Evolutionary conservation across 495 filamentous ascomycete genomes (phyloP).

Genomic region (Viridothelium virens): DNA sequence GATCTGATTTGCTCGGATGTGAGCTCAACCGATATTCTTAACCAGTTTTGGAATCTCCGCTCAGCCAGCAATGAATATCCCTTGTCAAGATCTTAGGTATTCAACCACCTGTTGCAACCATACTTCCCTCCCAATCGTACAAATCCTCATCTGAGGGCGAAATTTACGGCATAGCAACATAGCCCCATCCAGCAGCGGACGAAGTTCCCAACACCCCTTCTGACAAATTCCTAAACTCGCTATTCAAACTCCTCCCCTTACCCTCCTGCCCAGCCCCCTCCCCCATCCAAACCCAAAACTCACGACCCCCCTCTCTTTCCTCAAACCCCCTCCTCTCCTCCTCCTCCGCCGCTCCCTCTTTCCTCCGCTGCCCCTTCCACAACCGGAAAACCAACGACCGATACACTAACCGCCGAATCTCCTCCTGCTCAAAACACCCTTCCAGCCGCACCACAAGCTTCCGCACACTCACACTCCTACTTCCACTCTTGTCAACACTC

Average conservation of each 20-base stretch:
- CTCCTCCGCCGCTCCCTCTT: slow-evolving; percentile 42
- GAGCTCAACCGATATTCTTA: too few relatives aligned
- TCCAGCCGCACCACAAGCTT: slow-evolving; percentile 19
- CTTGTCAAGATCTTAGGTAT: not conserved
- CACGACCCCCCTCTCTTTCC: slow-evolving; percentile 30
- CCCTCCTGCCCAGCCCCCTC: not conserved
- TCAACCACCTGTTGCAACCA: not conserved
- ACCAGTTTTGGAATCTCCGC: not conserved
- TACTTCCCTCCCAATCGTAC: too few relatives aligned
- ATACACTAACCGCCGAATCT: slow-evolving; percentile 13
- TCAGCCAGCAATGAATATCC: not conserved
- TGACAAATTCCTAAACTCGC: not conserved
- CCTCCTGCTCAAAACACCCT: slow-evolving; percentile 20
- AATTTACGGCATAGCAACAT: not conserved
- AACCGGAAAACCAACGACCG: not conserved
- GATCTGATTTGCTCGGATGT: not conserved
- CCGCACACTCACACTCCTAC: slow-evolving; percentile 1
- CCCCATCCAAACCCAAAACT: slow-evolving; percentile 8
- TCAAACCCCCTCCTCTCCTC: slow-evolving; percentile 32
- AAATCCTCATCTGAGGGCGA: not conserved
- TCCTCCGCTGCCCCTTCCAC: too few relatives aligned
- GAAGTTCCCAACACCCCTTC: not conserved
- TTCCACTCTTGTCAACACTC: not conserved
- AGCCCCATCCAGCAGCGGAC: slow-evolving; percentile 2
- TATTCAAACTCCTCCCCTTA: not conserved